Evolutionary conservation across 1,139 yeast species (phyloP), one percentile per base, ranked within the genome.

Genomic region (Kurtzmaniella quercitrusa): DNA sequence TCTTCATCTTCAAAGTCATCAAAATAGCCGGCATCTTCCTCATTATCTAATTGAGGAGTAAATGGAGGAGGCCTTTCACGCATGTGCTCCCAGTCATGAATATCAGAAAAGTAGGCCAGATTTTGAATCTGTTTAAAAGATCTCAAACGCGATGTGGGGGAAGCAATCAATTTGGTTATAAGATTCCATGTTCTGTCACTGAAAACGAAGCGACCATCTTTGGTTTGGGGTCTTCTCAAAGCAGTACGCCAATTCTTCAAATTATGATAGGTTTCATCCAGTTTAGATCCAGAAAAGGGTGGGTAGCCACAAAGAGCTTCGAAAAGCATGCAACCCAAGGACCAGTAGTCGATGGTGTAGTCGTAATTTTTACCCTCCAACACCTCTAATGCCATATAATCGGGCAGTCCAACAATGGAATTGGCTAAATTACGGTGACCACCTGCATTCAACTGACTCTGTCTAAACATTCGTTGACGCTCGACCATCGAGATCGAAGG

Each of bases 271-370:
- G 98, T 93, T 62, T 94, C 98, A 56, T 93, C 96, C 41, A 93
- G 88, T 39, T 88, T 81, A 33, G 91, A 80, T 1, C 98, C 99
- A 38, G 96, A 84, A 59, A 94, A 94, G 38, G 99, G 99, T 2
- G 99, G 96, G 63, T 88, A 94, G 0, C 98, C 98, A 60, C 87
- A 87, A 41, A 89, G 64, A 56, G 93, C 84, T 62, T 94, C 99
- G 67, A 93, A 94, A 43, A 91, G 65, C 45, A 94, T 89, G 63
- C 98, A 94, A 2, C 98, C 99, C 43, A 94, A 74, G 0, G 98
- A 91, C 99, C 99, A 94, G 63, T 94, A 94, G 68, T 94, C 99
- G 48, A 94, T 95, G 16, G 98, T 91, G 60, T 84, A 91, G 60
- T 94, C 96, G 61, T 94, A 94, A 47, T 84, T 84, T 55, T 85